These are phyloP conservation scores for Metschnikowia chrysomelidarum DNA, from an alignment of 805 yeast species.

Conservation along the genomic window DNA sequence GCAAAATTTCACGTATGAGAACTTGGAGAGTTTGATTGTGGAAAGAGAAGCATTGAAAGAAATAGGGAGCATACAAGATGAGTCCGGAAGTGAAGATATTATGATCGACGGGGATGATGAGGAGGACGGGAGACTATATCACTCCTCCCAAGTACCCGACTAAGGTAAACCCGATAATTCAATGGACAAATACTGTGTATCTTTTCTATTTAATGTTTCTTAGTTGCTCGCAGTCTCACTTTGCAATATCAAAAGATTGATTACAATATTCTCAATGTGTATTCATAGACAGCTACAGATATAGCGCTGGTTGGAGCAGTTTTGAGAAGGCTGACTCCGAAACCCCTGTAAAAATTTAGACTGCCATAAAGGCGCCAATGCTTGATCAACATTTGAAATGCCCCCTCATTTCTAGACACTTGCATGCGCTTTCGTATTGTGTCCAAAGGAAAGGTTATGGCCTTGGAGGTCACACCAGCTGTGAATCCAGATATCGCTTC, in stretches of 20 bases:
- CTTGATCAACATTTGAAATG: conserved; percentile 27
- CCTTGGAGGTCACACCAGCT: conserved; percentile 77
- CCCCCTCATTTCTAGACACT: conserved; percentile 35
- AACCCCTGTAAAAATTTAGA: conserved; percentile 72
- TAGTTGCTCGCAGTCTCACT: neutral
- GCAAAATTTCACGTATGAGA: conserved; percentile 2
- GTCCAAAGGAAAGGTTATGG: conserved; percentile 80
- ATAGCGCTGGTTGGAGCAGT: conserved; percentile 78
- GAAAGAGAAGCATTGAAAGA: conserved; percentile 1
- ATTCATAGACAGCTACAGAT: conserved; percentile 65
- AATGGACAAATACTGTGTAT: too few species aligned
- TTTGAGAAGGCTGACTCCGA: conserved; percentile 66
- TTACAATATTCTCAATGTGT: too few species aligned
- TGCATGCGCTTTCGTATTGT: conserved; percentile 77
- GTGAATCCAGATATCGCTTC: conserved; percentile 65
- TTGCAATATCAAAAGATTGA: too few species aligned
- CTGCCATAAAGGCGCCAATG: conserved; percentile 59
- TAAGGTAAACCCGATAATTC: too few species aligned
- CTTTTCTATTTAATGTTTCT: conserved; percentile 2
- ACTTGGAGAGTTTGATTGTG: neutral
- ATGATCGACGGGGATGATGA: neutral
- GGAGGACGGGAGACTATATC: conserved; percentile 2
- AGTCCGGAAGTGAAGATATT: neutral
- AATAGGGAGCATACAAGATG: neutral
- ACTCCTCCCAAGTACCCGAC: too few species aligned